Evolutionary conservation across 768 basidiomycete species (phyloP).

Genomic region (Thelephora ganbajun): DNA sequence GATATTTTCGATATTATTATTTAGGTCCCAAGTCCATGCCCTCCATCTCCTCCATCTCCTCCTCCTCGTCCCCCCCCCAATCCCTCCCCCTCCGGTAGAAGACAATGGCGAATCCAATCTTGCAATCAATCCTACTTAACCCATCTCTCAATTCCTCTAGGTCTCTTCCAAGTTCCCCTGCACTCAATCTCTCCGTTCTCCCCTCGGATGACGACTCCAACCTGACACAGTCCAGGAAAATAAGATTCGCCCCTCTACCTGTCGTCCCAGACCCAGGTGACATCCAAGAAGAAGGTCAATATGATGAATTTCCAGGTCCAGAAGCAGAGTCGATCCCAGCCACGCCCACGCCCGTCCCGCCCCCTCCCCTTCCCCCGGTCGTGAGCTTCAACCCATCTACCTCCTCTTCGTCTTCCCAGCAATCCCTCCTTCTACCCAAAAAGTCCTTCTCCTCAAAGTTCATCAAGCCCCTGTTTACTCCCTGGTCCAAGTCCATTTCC

Average conservation of each 20-base stretch:
- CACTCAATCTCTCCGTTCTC: constrained; percentile 5
- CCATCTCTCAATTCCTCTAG: not conserved
- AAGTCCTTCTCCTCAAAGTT: not conserved
- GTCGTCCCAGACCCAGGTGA: constrained; percentile 11
- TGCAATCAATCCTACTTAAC: not conserved
- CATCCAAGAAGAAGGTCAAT: not conserved
- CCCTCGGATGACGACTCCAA: constrained; percentile 6
- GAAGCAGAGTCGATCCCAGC: not conserved
- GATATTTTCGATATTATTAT: too few relatives aligned
- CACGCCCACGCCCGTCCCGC: not conserved
- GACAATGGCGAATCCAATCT: not conserved
- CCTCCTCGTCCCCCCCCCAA: constrained; percentile 12
- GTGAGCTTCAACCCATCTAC: not conserved
- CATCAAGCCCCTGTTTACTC: not conserved
- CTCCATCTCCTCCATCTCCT: constrained; percentile 13
- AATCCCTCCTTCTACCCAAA: not conserved
- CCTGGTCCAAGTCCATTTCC: not conserved
- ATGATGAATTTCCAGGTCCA: not conserved
- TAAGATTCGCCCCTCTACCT: constrained; percentile 80
- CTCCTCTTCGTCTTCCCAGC: not conserved
- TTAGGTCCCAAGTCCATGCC: constrained; percentile 8
- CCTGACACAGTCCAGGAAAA: constrained; percentile 20
- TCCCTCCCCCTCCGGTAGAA: constrained; percentile 3
- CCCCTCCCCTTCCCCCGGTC: not conserved
- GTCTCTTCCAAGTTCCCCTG: constrained; percentile 3